These are phyloP conservation scores for Thymus mandschuricus DNA, from an alignment of 257 asterid species.

Conservation along the genomic window DNA sequence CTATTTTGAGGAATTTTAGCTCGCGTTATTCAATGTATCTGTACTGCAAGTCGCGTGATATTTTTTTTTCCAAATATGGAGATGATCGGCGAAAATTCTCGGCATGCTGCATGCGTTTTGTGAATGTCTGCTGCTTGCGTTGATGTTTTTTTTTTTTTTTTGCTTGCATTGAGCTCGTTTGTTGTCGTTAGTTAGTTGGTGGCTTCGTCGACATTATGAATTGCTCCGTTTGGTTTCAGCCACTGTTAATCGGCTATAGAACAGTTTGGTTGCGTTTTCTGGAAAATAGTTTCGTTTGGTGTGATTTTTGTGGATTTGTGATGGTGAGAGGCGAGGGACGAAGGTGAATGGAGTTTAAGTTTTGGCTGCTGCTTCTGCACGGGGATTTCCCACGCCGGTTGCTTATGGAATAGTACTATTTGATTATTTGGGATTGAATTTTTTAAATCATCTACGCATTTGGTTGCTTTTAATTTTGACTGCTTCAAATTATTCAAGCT, in stretches of 20 bases:
- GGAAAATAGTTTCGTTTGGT: background rate
- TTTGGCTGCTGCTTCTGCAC: no score
- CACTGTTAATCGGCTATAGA: background rate
- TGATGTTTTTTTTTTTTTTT: background rate
- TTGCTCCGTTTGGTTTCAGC: conserved; percentile 3
- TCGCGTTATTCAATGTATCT: background rate
- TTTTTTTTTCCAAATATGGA: no score
- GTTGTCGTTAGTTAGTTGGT: background rate
- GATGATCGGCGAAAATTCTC: background rate
- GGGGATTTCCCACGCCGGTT: no score
- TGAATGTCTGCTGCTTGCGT: background rate
- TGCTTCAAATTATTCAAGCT: no score
- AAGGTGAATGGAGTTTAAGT: no score
- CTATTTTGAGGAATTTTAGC: background rate
- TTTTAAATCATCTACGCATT: background rate
- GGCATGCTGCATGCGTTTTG: background rate
- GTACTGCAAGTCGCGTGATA: background rate
- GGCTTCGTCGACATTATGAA: background rate
- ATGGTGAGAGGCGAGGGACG: no score
- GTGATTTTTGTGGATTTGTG: no score
- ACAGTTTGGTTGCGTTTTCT: background rate
- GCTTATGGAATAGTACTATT: background rate
- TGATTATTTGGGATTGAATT: background rate
- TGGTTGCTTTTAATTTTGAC: background rate
- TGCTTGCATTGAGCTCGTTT: background rate